phyloP scores from a whole-genome alignment of 192 early-diverging fungal genomes.

The Podila minutissima region DNA sequence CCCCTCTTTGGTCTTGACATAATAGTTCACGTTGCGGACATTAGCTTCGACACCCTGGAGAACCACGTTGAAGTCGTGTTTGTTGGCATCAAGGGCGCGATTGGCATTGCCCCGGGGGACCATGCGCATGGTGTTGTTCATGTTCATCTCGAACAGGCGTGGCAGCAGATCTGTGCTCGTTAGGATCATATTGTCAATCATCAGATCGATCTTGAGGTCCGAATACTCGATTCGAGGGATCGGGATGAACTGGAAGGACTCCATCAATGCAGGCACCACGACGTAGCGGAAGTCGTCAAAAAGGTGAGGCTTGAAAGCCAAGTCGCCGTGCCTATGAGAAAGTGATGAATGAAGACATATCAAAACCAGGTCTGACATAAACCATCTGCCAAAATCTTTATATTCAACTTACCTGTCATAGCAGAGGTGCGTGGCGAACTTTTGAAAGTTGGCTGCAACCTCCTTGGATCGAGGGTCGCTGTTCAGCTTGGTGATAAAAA shows the following conservation, averaged over 20 bases:
- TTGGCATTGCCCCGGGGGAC: constrained; percentile 41
- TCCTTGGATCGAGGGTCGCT: constrained; percentile 34
- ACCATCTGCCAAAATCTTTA: background rate
- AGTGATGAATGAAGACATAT: background rate
- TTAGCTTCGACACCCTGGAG: constrained; percentile 52
- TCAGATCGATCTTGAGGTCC: constrained; percentile 53
- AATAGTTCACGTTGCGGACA: constrained; percentile 49
- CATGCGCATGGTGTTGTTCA: constrained; percentile 49
- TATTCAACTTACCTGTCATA: constrained; percentile 37
- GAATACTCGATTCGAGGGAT: constrained; percentile 58
- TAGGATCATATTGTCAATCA: constrained; percentile 53
- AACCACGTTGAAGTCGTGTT: constrained; percentile 38
- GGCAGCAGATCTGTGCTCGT: constrained; percentile 54
- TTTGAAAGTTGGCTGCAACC: constrained; percentile 31
- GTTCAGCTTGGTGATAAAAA: constrained; percentile 29
- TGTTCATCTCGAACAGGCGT: constrained; percentile 44
- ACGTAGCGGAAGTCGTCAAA: constrained; percentile 55
- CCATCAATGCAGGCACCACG: constrained; percentile 49
- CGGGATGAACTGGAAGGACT: constrained; percentile 54
- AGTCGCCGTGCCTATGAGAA: constrained; percentile 38
- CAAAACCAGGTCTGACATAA: too few species aligned
- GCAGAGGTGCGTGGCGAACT: constrained; percentile 47
- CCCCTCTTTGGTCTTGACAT: constrained; percentile 54
- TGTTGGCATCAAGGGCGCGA: constrained; percentile 14
- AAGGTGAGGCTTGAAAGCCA: constrained; percentile 55